These are phyloP conservation scores for Chytriomyces hyalinus DNA, from an alignment of 192 early-diverging fungal genomes.

Conservation along the genomic window DNA sequence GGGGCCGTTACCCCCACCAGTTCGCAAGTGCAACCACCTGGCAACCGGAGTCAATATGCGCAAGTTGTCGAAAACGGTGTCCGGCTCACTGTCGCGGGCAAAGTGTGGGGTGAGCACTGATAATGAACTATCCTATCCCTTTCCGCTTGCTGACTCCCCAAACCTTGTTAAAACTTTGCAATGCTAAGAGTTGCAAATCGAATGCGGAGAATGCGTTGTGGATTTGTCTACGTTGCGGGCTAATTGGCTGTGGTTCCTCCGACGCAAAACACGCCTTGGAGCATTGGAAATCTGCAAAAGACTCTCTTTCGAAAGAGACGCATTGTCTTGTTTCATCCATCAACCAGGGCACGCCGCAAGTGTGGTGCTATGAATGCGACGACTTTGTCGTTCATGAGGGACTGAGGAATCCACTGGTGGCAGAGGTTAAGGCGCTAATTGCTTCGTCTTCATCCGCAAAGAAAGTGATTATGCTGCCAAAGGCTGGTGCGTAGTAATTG, in stretches of 20 bases:
- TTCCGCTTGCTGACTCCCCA: not conserved
- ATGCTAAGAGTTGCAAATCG: not conserved
- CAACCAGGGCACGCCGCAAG: slow-evolving; percentile 30
- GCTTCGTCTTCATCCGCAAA: not conserved
- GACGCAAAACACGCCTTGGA: slow-evolving; percentile 42
- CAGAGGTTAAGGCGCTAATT: slow-evolving; percentile 42
- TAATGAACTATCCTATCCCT: not conserved
- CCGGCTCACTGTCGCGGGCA: not conserved
- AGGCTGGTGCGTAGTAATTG: not conserved
- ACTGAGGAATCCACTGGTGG: slow-evolving; percentile 37
- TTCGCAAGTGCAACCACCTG: not conserved
- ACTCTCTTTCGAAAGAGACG: not conserved
- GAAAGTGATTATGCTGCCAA: slow-evolving; percentile 9
- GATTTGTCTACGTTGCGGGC: slow-evolving; percentile 49
- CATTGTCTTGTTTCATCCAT: slow-evolving; percentile 35
- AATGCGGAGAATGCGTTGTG: slow-evolving; percentile 32
- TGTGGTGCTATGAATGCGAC: slow-evolving; percentile 55
- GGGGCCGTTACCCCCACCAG: not conserved
- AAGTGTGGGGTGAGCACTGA: not conserved
- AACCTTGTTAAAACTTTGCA: not conserved
- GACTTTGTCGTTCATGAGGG: slow-evolving; percentile 28
- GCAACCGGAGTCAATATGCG: not conserved
- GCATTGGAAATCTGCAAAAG: slow-evolving; percentile 26
- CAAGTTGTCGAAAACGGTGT: not conserved
- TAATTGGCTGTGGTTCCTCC: slow-evolving; percentile 41